Base-by-base conservation (phyloP, 495 filamentous ascomycete genomes). In the Evernia prunastri region DNA sequence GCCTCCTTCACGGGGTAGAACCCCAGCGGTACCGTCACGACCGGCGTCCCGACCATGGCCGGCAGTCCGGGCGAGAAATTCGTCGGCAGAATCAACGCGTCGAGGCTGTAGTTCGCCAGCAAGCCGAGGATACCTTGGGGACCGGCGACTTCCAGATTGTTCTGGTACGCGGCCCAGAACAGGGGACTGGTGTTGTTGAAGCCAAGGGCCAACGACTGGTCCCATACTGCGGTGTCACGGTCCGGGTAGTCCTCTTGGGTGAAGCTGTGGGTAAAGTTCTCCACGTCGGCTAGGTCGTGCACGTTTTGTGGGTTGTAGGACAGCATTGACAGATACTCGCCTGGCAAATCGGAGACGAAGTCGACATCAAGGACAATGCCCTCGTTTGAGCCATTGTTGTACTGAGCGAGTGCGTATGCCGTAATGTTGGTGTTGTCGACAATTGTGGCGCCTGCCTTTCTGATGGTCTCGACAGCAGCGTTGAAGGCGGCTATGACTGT, bases 381-480 rank as follows among this genome's bases (percentile, higher is more conserved):
- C 63, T 70, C 53, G 57, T 60, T 23, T 29, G 73, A 70, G 53
- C 69, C 70, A 15, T 71, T 72, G 10, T 71, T 73, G 60, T 79
- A 81, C 54, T 69, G 71, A 0, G 73, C 77, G 12, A 81, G 69
- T 56, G 77, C 75, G 63, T 73, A 81, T 12, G 73, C 74, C 0
- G 82, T 81, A 66, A 81, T 83, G 63, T 84, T 84, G 12, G 81
- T 71, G 47, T 79, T 74, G 37, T 82, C 79, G 61, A 85, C 70
- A 43, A 85, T 79, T 6, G 67, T 77, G 4, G 82, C 82, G 18
- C 82, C 82, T 13, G 81, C 82, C 20, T 71, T 71, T 18, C 69
- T 62, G 27, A 85, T 72, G 18, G 75, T 68, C 17, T 66, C 42
- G 27, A 83, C 65, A 3, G 80, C 78, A 7, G 67, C 63, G 40